Evolutionary conservation across 2,329 filamentous ascomycete species (phyloP), one percentile per base, ranked within the genome.

Genomic region (Curvularia sp.): DNA sequence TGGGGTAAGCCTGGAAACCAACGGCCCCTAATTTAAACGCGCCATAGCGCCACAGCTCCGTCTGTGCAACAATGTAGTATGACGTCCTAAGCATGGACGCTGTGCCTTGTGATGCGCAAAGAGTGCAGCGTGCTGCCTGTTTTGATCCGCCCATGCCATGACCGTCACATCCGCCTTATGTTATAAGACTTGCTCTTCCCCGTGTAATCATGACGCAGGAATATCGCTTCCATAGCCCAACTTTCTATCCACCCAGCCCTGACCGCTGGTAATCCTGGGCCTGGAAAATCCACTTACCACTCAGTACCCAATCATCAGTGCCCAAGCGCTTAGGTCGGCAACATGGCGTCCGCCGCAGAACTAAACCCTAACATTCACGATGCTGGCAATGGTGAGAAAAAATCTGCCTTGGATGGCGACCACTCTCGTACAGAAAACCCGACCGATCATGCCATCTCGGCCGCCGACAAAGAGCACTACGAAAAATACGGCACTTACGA

Each of bases 401-500:
- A 65, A 19, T 64, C 61, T 10, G 60, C 54, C 23, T 69, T 68
- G 5, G 58, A 63, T 25, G 57, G 56, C 25, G 66, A 66, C 13
- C 61, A 60, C 25, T 61, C 65, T 21, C 60, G 64, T 32, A 49
- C 55, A 19, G 70, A 70, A 41, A 60, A 71, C 34, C 61, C 68
- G 5, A 36, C 53, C 5, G 55, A 58, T 15, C 38, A 53, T 9
- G 64, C 57, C 5, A 59, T 62, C 25, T 60, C 43, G 39, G 64
- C 69, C 2, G 66, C 63, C 9, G 73, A 75, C 49, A 68, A 66
- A 32, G 52, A 65, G 12, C 72, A 74, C 54, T 74, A 67, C 53
- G 68, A 71, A 7, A 75, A 72, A 32, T 73, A 69, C 39, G 72
- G 73, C 23, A 77, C 74, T 0, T 75, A 81, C 67, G 79, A 80